Evolutionary conservation across 2,329 filamentous ascomycete species (phyloP), one percentile per base, ranked within the genome.

Genomic region (Myriosclerotinia scirpicola): DNA sequence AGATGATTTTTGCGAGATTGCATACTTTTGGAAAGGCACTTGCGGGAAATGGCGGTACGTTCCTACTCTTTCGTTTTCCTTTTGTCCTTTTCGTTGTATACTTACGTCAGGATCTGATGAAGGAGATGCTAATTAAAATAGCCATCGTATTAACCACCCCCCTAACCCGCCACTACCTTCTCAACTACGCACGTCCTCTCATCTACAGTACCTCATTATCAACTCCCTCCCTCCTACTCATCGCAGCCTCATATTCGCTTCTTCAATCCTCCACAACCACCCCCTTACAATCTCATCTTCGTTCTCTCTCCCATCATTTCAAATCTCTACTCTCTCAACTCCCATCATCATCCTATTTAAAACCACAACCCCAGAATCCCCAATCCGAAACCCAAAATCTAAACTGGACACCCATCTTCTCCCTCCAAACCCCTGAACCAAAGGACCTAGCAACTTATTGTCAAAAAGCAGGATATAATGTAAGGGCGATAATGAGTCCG

Each of bases 401-500:
- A 14, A 52, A 61, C n/a, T 61, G 58, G 58, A 89, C 87, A 0
- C 88, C 88, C 0, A 90, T 91, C 9, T 84, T 91, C 53, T 84
- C 87, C 0, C 75, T 91, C 0, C 80, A 88, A 22, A 89, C 86
- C 0, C 78, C 80, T 0, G 76, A 83, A 0, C 87, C 89, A 0
- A 81, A 87, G 4, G 80, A 81, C 4, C 76, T 91, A 17, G 88
- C 89, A 0, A 79, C 76, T 1, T 79, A 82, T 65, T 90, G 88
- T 65, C 88, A 91, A 75, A 71, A 79, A 4, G 75, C 77, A 0
- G 86, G 87, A 0, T 87, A 85, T 65, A 79, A 88, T 54, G 84
- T 90, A 0, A 81, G 89, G 2, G 82, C 88, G 0, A 90, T 91
- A 20, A 86, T 91, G 67, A 81, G 87, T 1, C 89, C 89, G 0